Evolutionary conservation across 2,329 filamentous ascomycete genomes (phyloP).

Genomic region (Rhynchosporium graminicola): DNA sequence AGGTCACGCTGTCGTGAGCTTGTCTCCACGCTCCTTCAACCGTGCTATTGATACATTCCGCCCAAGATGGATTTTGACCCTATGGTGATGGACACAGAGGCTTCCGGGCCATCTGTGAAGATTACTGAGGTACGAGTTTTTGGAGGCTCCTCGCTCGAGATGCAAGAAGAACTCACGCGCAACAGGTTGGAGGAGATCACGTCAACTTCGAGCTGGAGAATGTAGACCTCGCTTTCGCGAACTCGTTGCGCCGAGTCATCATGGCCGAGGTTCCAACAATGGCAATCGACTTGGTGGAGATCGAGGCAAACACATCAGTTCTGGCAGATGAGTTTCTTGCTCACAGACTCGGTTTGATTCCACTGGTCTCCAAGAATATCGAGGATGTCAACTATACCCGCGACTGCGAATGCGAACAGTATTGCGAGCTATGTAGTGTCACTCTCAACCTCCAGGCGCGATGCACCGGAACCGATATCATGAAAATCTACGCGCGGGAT

Average conservation of each 20-base stretch:
- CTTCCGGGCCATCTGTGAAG: constrained; percentile 48
- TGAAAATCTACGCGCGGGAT: constrained; percentile 93
- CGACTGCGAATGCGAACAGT: constrained; percentile 95
- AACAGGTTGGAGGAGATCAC: constrained; percentile 73
- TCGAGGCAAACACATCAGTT: constrained; percentile 92
- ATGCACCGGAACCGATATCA: constrained; percentile 81
- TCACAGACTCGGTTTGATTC: constrained; percentile 87
- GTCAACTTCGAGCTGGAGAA: constrained; percentile 92
- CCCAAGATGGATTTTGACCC: constrained; percentile 51
- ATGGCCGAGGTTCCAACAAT: constrained; percentile 93
- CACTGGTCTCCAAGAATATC: constrained; percentile 80
- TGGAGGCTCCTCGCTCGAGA: neutral
- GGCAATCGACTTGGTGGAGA: constrained; percentile 91
- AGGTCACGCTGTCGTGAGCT: constrained; percentile 3
- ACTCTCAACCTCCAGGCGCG: constrained; percentile 81
- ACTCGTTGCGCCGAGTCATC: constrained; percentile 87
- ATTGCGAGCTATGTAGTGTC: constrained; percentile 90
- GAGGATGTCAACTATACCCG: constrained; percentile 83
- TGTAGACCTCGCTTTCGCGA: constrained; percentile 88
- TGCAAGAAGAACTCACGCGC: constrained; percentile 30
- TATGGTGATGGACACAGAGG: constrained; percentile 46
- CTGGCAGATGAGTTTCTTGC: constrained; percentile 95
- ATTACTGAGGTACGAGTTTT: constrained; percentile 46
- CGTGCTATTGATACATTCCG: neutral
- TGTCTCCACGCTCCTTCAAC: constrained; percentile 11